phyloP scores from a whole-genome alignment of 1,139 yeast genomes.

The Scheffersomyces stambukii region DNA sequence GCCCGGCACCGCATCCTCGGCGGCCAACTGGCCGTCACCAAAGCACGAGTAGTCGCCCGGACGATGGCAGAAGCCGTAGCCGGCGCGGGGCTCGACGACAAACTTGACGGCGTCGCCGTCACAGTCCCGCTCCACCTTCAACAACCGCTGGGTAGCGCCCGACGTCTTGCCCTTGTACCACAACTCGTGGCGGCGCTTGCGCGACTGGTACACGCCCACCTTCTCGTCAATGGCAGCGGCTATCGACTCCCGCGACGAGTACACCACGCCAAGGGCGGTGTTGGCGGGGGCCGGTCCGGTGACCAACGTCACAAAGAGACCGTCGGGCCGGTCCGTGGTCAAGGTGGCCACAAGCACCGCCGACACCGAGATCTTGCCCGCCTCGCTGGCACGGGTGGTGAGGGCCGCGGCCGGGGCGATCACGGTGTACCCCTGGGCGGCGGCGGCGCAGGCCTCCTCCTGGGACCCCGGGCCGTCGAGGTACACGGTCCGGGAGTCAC shows the following conservation, averaged over 20 bases:
- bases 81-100: slow-evolving; percentile 70
- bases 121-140: slow-evolving; percentile 73
- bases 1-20: slow-evolving; percentile 42
- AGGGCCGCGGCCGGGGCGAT: slow-evolving; percentile 40
- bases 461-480: slow-evolving; percentile 22
- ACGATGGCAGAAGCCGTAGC: slow-evolving; percentile 90
- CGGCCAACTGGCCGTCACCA: slow-evolving; percentile 34
- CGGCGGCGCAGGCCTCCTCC: slow-evolving; percentile 26
- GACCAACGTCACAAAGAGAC: slow-evolving; percentile 79
- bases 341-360: slow-evolving; percentile 53
- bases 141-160: slow-evolving; percentile 83
- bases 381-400: slow-evolving; percentile 29
- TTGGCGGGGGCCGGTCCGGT: slow-evolving; percentile 53
- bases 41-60: slow-evolving; percentile 74
- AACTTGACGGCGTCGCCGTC: slow-evolving; percentile 89
- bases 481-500: slow-evolving; percentile 45
- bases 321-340: slow-evolving; percentile 82
- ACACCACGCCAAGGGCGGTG: slow-evolving; percentile 80
- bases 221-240: slow-evolving; percentile 74
- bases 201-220: slow-evolving; percentile 91
- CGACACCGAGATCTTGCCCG: slow-evolving; percentile 41
- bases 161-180: slow-evolving; percentile 97
- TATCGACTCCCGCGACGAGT: slow-evolving; percentile 80
- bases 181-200: slow-evolving; percentile 72
- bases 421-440: slow-evolving; percentile 40